These are phyloP conservation scores for Phytomonas francai DNA, from an alignment of 208 protist species.

Conservation along the genomic window DNA sequence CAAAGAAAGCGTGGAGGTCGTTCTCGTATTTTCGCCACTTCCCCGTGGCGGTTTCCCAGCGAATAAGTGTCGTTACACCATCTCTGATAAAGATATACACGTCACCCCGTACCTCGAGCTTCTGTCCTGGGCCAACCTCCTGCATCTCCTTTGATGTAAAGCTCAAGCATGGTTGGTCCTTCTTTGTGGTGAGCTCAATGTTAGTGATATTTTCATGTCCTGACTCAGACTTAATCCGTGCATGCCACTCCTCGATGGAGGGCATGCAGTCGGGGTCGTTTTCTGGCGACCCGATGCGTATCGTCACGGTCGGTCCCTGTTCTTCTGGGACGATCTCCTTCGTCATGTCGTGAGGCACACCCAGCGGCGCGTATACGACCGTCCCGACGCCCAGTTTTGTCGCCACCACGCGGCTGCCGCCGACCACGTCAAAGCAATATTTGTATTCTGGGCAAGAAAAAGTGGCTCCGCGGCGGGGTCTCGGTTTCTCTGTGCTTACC, in stretches of 20 bases:
- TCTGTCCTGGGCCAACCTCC: constrained; percentile 49
- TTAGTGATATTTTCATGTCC: constrained; percentile 38
- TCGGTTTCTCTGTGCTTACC: constrained; percentile 23
- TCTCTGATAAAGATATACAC: constrained; percentile 68
- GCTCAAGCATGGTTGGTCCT: constrained; percentile 44
- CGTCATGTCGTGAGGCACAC: constrained; percentile 27
- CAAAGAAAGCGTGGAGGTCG: constrained; percentile 52
- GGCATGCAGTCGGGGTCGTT: constrained; percentile 67
- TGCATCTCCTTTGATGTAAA: constrained; percentile 75
- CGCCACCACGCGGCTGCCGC: constrained; percentile 42
- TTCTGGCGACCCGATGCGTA: constrained; percentile 54
- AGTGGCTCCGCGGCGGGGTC: constrained; percentile 26
- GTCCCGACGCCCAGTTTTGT: constrained; percentile 61
- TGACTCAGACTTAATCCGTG: constrained; percentile 48
- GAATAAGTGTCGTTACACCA: constrained; percentile 52
- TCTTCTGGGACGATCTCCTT: constrained; percentile 25
- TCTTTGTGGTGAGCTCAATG: constrained; percentile 28
- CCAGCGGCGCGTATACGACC: constrained; percentile 56
- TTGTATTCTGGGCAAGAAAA: constrained; percentile 54
- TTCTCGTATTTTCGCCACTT: constrained; percentile 60
- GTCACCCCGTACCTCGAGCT: constrained; percentile 47
- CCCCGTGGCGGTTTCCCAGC: constrained; percentile 48
- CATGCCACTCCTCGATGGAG: constrained; percentile 51
- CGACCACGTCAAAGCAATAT: constrained; percentile 48
- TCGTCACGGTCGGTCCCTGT: constrained; percentile 55